These are phyloP conservation scores for Hypoxylon sp. DNA, from an alignment of 2,329 filamentous ascomycete genomes.

Conservation along the genomic window DNA sequence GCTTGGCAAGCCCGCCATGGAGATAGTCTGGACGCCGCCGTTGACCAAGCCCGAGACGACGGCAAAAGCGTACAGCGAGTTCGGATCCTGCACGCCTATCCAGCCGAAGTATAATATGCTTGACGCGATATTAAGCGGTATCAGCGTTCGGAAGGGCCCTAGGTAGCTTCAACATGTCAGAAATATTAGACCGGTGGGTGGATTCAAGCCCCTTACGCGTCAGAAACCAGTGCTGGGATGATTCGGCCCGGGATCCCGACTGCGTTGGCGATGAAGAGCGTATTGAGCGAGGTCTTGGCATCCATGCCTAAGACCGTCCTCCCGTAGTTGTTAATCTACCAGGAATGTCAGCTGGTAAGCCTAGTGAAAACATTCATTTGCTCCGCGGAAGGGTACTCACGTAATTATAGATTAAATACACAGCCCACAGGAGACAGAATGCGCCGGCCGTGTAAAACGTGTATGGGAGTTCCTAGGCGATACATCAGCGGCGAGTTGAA, in stretches of 20 bases:
- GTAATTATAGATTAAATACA: conserved; percentile 62
- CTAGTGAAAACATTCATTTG: conserved; percentile 24
- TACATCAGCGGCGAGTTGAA: not conserved
- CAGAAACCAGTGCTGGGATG: conserved; percentile 61
- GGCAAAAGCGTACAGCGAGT: conserved; percentile 40
- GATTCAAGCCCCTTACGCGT: conserved; percentile 47
- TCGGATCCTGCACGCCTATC: conserved; percentile 56
- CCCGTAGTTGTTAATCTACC: conserved; percentile 42
- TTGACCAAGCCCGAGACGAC: conserved; percentile 41
- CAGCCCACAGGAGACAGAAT: conserved; percentile 55
- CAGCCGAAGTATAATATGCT: conserved; percentile 58
- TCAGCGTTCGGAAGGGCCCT: conserved; percentile 64
- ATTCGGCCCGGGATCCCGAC: conserved; percentile 62
- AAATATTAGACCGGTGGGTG: conserved; percentile 49
- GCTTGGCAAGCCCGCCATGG: conserved; percentile 39
- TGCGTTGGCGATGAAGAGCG: conserved; percentile 65
- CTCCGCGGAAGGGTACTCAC: conserved; percentile 45
- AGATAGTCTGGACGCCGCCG: conserved; percentile 43
- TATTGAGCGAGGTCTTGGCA: conserved; percentile 54
- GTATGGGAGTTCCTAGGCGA: conserved; percentile 54
- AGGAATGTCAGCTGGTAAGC: conserved; percentile 23
- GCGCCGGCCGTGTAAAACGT: conserved; percentile 51
- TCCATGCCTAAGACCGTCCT: conserved; percentile 39
- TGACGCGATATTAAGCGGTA: conserved; percentile 53
- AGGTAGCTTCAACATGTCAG: conserved; percentile 22